These are phyloP conservation scores for Cucurbita ficifolia DNA, from an alignment of 306 rosid genomes.

Conservation along the genomic window DNA sequence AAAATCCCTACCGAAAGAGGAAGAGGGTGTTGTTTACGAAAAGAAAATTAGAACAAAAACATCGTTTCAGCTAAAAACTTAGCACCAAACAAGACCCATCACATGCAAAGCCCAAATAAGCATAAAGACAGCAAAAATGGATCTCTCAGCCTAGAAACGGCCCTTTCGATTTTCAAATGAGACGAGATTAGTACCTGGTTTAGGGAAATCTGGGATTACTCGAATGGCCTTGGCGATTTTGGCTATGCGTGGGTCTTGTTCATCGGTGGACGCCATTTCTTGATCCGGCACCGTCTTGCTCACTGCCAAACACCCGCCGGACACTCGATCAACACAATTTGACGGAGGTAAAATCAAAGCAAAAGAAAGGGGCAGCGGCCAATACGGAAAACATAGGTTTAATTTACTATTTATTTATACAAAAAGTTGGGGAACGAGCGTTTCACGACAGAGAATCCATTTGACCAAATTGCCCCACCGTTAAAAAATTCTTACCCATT, in stretches of 20 bases:
- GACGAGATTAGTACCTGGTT: conserved; percentile 41
- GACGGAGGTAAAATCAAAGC: background rate
- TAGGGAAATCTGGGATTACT: conserved; percentile 84
- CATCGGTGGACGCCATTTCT: conserved; percentile 48
- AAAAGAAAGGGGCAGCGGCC: background rate
- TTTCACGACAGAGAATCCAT: background rate
- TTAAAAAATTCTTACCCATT: background rate
- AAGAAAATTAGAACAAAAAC: too few relatives aligned
- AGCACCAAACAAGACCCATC: background rate
- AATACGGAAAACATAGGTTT: background rate
- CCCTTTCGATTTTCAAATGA: background rate
- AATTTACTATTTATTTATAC: background rate
- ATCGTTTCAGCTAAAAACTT: background rate
- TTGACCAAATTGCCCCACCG: conserved; percentile 18
- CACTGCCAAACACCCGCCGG: conserved; percentile 20
- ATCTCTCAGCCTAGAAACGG: background rate
- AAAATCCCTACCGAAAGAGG: conserved; percentile 49
- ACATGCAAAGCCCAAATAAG: background rate
- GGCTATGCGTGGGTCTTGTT: conserved; percentile 46
- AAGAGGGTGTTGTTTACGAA: background rate
- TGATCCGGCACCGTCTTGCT: conserved; percentile 14
- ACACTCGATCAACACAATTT: conserved; percentile 2
- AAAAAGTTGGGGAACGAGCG: background rate
- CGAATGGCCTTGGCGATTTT: conserved; percentile 66
- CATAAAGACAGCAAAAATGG: background rate